These are phyloP conservation scores for Pisolithus thermaeus DNA, from an alignment of 1,284 basidiomycete genomes.

Conservation along the genomic window DNA sequence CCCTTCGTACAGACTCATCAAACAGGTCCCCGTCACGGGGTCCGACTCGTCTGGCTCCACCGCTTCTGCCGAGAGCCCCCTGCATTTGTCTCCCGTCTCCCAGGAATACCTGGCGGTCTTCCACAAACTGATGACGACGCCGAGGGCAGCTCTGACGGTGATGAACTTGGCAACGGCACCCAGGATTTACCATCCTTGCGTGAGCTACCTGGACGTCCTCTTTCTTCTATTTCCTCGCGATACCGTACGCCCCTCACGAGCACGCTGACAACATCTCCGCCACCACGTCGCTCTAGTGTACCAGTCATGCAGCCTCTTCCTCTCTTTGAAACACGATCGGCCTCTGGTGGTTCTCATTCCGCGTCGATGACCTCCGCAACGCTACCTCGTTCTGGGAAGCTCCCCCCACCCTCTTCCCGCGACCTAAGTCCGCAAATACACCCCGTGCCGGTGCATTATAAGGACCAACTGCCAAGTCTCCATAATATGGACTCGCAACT, in stretches of 20 bases:
- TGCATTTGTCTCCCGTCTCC: slow-evolving; percentile 5
- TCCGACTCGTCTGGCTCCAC: slow-evolving; percentile 62
- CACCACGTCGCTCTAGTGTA: slow-evolving; percentile 30
- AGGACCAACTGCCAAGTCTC: slow-evolving; percentile 20
- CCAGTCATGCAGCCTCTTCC: slow-evolving; percentile 63
- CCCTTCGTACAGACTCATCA: slow-evolving; percentile 13
- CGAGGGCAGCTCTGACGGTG: slow-evolving; percentile 29
- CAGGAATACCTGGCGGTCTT: slow-evolving; percentile 15
- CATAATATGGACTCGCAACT: slow-evolving; percentile 34
- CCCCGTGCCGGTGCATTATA: slow-evolving; percentile 35
- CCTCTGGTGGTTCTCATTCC: slow-evolving; percentile 51
- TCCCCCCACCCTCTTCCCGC: slow-evolving; percentile 34
- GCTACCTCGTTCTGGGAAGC: slow-evolving; percentile 28
- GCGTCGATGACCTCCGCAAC: slow-evolving; percentile 35
- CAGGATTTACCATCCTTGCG: slow-evolving; percentile 38
- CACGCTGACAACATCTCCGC: slow-evolving; percentile 52
- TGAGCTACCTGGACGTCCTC: slow-evolving; percentile 46
- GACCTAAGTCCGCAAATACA: slow-evolving; percentile 34
- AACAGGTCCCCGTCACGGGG: slow-evolving; percentile 32
- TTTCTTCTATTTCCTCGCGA: slow-evolving; percentile 63
- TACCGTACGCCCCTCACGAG: slow-evolving; percentile 73
- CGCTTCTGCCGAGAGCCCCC: slow-evolving; percentile 38
- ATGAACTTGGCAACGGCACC: slow-evolving; percentile 44
- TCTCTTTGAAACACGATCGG: slow-evolving; percentile 63
- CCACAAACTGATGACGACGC: background rate